phyloP scores from a whole-genome alignment of 2,329 filamentous ascomycete genomes.

The Orbilia oligospora region DNA sequence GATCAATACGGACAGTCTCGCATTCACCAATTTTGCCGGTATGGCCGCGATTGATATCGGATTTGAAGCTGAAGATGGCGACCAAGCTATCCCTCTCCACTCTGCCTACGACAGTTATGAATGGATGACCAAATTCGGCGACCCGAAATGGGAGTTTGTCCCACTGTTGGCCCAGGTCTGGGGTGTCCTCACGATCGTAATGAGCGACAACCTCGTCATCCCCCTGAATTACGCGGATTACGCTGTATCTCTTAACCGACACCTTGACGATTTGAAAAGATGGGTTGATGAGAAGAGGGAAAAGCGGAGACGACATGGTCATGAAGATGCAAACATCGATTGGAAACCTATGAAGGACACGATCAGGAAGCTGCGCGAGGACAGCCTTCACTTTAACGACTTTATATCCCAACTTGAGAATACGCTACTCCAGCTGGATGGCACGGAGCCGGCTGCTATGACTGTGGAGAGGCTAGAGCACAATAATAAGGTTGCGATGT shows the following conservation, averaged over 20 bases:
- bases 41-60: conserved; percentile 88
- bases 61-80: conserved; percentile 73
- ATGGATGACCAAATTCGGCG: conserved; percentile 84
- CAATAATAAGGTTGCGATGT: conserved; percentile 82
- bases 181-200: conserved; percentile 74
- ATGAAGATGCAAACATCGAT: conserved; percentile 68
- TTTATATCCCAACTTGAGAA: conserved; percentile 86
- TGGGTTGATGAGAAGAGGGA: conserved; percentile 74
- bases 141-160: conserved; percentile 85
- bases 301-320: conserved; percentile 63
- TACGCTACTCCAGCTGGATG: conserved; percentile 78
- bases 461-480: conserved; percentile 79
- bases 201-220: conserved; percentile 76
- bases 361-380: conserved; percentile 74
- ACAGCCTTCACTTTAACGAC: conserved; percentile 71
- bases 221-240: conserved; percentile 75
- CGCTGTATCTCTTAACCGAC: conserved; percentile 75
- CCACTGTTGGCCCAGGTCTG: conserved; percentile 80
- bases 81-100: conserved; percentile 77
- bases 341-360: conserved; percentile 76
- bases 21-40: conserved; percentile 92
- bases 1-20: conserved; percentile 70
- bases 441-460: conserved; percentile 81
- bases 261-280: conserved; percentile 77
- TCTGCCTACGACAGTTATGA: conserved; percentile 92